Conservation (phyloP, 768 basidiomycete genomes). For the Agaricus subrufescens region DNA sequence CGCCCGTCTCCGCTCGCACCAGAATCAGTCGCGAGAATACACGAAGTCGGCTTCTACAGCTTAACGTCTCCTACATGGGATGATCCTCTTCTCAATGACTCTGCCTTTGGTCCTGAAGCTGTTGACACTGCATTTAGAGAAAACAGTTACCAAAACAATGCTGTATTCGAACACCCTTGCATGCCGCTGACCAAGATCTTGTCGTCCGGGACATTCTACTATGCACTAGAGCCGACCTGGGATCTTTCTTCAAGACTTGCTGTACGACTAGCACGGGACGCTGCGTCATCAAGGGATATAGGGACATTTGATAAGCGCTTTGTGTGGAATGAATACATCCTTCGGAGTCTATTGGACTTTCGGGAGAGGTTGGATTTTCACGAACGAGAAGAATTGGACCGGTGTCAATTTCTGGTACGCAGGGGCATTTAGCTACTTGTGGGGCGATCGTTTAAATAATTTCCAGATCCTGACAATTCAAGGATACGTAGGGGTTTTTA, state of each 20-base stretch:
- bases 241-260: constrained; percentile 84
- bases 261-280: constrained; percentile 56
- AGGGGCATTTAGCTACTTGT: constrained; percentile 6
- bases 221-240: constrained; percentile 78
- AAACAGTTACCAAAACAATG: constrained; percentile 35
- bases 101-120: constrained; percentile 52
- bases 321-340: constrained; percentile 93
- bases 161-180: constrained; percentile 88
- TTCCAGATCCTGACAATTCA: constrained; percentile 83
- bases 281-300: constrained; percentile 38
- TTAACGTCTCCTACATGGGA: constrained; percentile 86
- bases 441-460: constrained; percentile 6
- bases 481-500: constrained; percentile 85
- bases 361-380: constrained; percentile 66
- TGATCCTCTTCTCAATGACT: constrained; percentile 51
- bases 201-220: constrained; percentile 91
- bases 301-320: constrained; percentile 79
- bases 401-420: constrained; percentile 80
- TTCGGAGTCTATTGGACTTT: constrained; percentile 85
- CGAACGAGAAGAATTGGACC: constrained; percentile 74
- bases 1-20: constrained; percentile 52
- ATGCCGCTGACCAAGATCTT: constrained; percentile 85
- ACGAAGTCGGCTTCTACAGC: constrained; percentile 87
- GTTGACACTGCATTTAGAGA: constrained; percentile 46
- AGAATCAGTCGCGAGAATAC: constrained; percentile 76